These are phyloP conservation scores for Citrus maxima DNA, from an alignment of 345 rosid species.

Conservation along the genomic window DNA sequence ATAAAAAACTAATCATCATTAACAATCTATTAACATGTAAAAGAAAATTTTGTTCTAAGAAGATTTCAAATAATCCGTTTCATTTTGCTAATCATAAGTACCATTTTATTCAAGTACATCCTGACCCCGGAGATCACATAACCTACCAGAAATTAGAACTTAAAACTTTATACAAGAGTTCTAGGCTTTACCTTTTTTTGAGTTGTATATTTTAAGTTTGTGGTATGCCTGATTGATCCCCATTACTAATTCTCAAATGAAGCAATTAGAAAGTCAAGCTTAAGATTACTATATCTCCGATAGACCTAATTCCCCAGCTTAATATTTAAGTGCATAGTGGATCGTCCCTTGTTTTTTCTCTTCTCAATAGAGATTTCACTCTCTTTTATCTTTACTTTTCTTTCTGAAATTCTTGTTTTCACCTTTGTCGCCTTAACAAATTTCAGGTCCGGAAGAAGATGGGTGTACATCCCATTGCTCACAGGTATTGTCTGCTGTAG, in stretches of 20 bases:
- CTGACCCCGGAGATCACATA: background rate
- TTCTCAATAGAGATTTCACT: background rate
- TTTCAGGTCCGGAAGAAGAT: slow-evolving; percentile 76
- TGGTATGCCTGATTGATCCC: background rate
- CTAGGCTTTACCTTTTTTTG: background rate
- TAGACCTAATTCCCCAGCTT: background rate
- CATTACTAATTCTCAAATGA: background rate
- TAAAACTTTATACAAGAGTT: background rate
- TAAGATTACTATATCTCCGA: background rate
- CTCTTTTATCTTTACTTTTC: background rate
- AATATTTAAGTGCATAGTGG: background rate
- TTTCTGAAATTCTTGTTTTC: slow-evolving; percentile 1
- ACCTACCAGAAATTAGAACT: background rate
- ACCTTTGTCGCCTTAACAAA: background rate
- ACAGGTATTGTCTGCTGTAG: slow-evolving; percentile 45
- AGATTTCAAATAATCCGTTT: background rate
- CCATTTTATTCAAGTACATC: background rate
- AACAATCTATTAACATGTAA: background rate
- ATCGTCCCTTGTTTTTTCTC: background rate
- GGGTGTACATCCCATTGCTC: slow-evolving; percentile 55
- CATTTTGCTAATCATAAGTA: background rate
- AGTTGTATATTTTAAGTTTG: background rate
- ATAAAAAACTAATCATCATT: background rate
- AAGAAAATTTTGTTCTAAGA: background rate
- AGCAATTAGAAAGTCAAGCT: background rate